Conservation (phyloP, 2,329 filamentous ascomycete species). For the Hypocreales sp. region DNA sequence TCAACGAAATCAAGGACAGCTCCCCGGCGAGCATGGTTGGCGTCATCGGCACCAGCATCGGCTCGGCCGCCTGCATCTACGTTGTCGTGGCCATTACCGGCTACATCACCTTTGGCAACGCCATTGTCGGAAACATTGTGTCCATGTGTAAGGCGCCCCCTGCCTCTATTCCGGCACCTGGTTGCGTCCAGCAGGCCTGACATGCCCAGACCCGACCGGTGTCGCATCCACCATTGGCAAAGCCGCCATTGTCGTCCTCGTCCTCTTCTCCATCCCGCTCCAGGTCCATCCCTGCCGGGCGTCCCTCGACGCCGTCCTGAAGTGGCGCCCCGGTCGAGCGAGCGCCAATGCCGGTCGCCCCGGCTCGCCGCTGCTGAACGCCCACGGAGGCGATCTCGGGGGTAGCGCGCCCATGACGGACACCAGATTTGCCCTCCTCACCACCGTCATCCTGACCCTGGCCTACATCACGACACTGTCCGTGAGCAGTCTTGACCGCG, state of each 20-base stretch:
- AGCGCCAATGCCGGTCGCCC: slow-evolving; percentile 21
- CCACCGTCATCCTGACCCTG: slow-evolving; percentile 67
- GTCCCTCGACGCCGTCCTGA: slow-evolving; percentile 85
- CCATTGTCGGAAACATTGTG: slow-evolving; percentile 82
- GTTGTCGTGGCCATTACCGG: slow-evolving; percentile 86
- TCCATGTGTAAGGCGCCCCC: slow-evolving; percentile 55
- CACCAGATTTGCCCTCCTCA: slow-evolving; percentile 75
- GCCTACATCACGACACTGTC: slow-evolving; percentile 85
- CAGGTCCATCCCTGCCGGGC: slow-evolving; percentile 93
- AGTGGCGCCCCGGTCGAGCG: slow-evolving; percentile 58
- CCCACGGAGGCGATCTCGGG: slow-evolving; percentile 32
- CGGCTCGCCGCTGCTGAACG: slow-evolving; percentile 25
- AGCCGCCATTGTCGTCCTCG: slow-evolving; percentile 86
- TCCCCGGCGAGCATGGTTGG: slow-evolving; percentile 58
- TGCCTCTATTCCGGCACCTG: too few relatives aligned
- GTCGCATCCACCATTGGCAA: slow-evolving; percentile 83
- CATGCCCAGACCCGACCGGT: slow-evolving; percentile 22
- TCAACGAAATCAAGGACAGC: slow-evolving; percentile 86
- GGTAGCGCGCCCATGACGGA: slow-evolving; percentile 60
- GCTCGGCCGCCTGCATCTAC: slow-evolving; percentile 75
- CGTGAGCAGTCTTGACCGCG: slow-evolving; percentile 75
- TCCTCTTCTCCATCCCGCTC: slow-evolving; percentile 90
- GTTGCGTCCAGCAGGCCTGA: too few relatives aligned
- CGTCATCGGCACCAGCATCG: slow-evolving; percentile 73
- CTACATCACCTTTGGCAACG: slow-evolving; percentile 88